phyloP scores from a whole-genome alignment of 352 stramenopile genomes.

The Phytophthora hybrid region DNA sequence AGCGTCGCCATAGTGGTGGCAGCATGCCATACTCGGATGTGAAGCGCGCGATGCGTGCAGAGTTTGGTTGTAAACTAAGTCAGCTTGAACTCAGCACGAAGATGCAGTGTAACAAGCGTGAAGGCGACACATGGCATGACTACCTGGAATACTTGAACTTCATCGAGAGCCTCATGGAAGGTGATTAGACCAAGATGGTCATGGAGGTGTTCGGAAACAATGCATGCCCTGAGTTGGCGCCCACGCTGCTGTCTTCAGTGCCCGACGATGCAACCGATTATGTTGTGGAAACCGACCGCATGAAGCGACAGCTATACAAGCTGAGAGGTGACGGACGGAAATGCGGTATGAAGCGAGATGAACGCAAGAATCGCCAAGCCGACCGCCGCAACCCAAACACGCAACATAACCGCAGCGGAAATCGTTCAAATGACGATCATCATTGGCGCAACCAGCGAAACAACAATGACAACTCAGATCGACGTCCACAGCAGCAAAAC shows the following conservation, averaged over 20 bases:
- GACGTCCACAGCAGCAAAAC: not conserved
- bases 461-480: not conserved
- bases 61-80: conserved; percentile 1
- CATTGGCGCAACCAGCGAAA: too few relatives aligned
- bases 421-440: too few relatives aligned
- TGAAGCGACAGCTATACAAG: not conserved
- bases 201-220: conserved; percentile 2
- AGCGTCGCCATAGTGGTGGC: not conserved
- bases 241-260: not conserved
- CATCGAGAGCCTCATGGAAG: conserved; percentile 4
- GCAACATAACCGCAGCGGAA: too few relatives aligned
- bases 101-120: not conserved
- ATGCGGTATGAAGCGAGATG: not conserved
- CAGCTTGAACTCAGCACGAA: conserved; percentile 2
- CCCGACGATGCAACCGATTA: not conserved
- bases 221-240: conserved; percentile 2
- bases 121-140: conserved; percentile 1
- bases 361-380: not conserved
- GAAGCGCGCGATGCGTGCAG: not conserved
- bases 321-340: not conserved
- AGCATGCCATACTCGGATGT: not conserved
- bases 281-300: not conserved
- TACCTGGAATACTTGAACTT: conserved; percentile 6
- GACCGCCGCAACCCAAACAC: not conserved
- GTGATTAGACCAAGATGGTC: not conserved